Percentiles rank a stretch among this genome's conserved stretches.
These are phyloP conservation scores for Ogataea wickerhamii DNA, from an alignment of 805 yeast species.

Conservation along the genomic window DNA sequence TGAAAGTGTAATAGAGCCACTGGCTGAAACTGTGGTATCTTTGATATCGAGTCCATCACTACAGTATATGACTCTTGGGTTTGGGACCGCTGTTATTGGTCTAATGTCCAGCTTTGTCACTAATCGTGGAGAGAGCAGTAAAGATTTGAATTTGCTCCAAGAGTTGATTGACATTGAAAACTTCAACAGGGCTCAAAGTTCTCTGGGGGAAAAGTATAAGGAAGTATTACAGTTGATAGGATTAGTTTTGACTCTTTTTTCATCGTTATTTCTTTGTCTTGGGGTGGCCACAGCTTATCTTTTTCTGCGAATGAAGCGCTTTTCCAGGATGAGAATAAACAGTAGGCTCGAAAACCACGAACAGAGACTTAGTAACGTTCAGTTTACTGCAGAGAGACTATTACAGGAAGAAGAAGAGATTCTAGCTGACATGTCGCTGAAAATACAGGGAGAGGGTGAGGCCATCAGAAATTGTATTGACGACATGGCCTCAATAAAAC, in stretches of 20 bases:
- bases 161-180: constrained; percentile 18
- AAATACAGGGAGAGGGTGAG: constrained; percentile 10
- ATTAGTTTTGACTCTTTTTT: constrained; percentile 6
- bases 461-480: constrained; percentile 7
- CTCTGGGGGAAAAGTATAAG: constrained; percentile 10
- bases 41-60: constrained; percentile 13
- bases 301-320: constrained; percentile 2
- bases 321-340: constrained; percentile 5
- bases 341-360: constrained; percentile 9
- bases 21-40: constrained; percentile 4
- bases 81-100: constrained; percentile 19
- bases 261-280: constrained; percentile 1
- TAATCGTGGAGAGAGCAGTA: constrained; percentile 7
- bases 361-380: constrained; percentile 11
- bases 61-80: constrained; percentile 17
- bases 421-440: constrained; percentile 7
- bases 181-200: constrained; percentile 11
- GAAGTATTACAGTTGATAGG: constrained; percentile 15
- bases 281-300: constrained; percentile 2
- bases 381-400: constrained; percentile 16
- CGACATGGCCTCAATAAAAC: constrained; percentile 2
- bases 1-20: constrained; percentile 2
- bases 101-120: constrained; percentile 15
- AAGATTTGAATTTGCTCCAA: constrained; percentile 11
- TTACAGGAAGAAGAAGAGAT: constrained; percentile 20